Base-by-base conservation (phyloP, 1,284 basidiomycete genomes). In the Pascua guehoae region DNA sequence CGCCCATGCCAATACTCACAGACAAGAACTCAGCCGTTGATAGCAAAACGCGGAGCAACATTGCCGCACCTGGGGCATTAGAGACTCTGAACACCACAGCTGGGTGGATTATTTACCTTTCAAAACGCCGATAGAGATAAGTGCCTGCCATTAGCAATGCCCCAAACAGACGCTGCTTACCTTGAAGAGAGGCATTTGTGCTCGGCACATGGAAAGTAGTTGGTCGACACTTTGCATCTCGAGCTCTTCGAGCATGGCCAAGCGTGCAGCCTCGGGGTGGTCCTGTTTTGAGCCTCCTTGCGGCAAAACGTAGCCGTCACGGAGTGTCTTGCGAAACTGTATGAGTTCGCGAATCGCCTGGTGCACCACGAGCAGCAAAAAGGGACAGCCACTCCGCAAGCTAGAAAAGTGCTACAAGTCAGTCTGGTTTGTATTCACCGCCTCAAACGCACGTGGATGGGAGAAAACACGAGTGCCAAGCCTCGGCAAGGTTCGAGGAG, bases 381-480 rank as follows among this genome's bases (percentile, higher is more conserved):
- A 67, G 1, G 66, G 53, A 16, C 52, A 54, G 12, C 60, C 62
- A 11, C 66, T 49, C 38, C 68, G 61, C 14, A 73, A 54, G 36
- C 66, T 68, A 11, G 49, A 12, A 16, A 54, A 41, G 15, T 38
- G 61, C 63, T 63, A 39, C 12, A 8, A 8, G 41, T 49, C 37
- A 56, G 58, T 49, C 37, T 54, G 58, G 11, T 55, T 5, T n/a
- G 12, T n/a, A 17, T 9, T 17, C 24, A 42, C 39, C 24, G 7
- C 24, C 7, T 32, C 24, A 32, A n/a, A 61, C 68, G 50, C 43
- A 70, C 70, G 48, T 69, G 66, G 17, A 73, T 14, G 5, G 70
- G 71, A 5, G 71, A 73, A 44, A 71, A 71, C 0, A 66, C 70
- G 1, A 69, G 32, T 12, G 68, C 14, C 15, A 62, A 56, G 12